Evolutionary conservation across 192 early-diverging fungal species (phyloP), one percentile per base, ranked within the genome.

Genomic region (Dissophora globulifera): DNA sequence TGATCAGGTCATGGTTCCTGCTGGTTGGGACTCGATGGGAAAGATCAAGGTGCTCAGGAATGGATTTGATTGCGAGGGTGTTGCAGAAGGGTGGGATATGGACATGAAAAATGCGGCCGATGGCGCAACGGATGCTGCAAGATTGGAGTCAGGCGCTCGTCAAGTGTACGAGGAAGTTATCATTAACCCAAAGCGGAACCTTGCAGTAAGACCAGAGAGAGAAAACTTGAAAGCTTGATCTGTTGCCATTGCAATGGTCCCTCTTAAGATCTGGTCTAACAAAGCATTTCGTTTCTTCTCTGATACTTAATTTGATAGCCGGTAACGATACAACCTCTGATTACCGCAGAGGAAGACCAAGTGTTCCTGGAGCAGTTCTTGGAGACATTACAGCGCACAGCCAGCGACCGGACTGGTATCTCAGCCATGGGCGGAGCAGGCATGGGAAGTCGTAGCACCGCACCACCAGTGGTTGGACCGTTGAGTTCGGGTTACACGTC

Each of bases 1-100:
- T 38, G 93, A 96, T 60, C 82, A 84, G 30, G 93, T 97, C 30
- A 81, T 94, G 75, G 92, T 98, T 33, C 96, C 96, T 9, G 79
- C 90, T 31, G 96, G 96, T 15, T 98, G 95, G 96, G 96, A 98
- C 78, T 91, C 92, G 19, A 91, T 89, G 84, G 91, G 90, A 29
- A 95, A 96, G 63, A 95, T 99, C 51, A 80, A 86, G 29, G 85
- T 92, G 25, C 57, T 93, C 35, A 84, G 88, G 22, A 90, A 88
- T 58, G 88, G 87, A 17, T 95, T 94, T 66, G 90, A 92, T 52
- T 90, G 89, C 63, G 69, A 85, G 5, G 78, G 81, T 17, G 63
- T 87, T n/a, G 81, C 81, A 40, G 58, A 79, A 3, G 92, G 89
- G 3, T 93, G 90, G 88, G 85, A 84, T 11, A 26, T 68, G 0